Conservation (phyloP, 208 protist species). For the Leishmania arabica region DNA sequence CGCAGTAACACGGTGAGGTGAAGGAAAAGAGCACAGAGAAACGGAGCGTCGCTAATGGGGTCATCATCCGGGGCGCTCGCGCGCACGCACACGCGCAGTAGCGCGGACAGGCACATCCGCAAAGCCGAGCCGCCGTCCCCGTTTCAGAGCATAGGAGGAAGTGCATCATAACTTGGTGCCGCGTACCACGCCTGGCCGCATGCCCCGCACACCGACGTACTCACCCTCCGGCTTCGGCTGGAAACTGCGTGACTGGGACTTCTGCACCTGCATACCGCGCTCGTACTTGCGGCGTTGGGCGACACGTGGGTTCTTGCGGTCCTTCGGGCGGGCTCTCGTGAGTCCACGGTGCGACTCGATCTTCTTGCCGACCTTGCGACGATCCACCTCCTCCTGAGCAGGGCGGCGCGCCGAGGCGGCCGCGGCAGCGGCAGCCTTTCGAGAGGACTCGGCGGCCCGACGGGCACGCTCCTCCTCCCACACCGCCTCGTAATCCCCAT, state of each 20-base stretch:
- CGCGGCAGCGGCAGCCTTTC: slow-evolving; percentile 13
- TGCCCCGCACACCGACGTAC: slow-evolving; percentile 70
- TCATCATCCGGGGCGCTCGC: background rate
- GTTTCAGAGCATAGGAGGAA: background rate
- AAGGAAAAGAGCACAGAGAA: background rate
- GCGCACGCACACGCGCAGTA: background rate
- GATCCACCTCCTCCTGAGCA: slow-evolving; percentile 63
- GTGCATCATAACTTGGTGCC: slow-evolving; percentile 36
- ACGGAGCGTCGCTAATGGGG: background rate
- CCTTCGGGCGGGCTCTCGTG: slow-evolving; percentile 87
- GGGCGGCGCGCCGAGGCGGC: slow-evolving; percentile 17
- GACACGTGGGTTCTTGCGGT: slow-evolving; percentile 89
- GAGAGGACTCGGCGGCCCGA: slow-evolving; percentile 30
- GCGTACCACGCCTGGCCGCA: slow-evolving; percentile 80
- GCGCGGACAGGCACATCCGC: background rate
- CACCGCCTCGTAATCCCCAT: slow-evolving; percentile 71
- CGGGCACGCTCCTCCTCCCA: slow-evolving; percentile 65
- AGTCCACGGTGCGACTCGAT: slow-evolving; percentile 91
- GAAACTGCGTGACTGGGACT: slow-evolving; percentile 73
- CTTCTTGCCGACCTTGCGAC: slow-evolving; percentile 81
- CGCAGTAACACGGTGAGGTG: background rate
- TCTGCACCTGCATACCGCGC: slow-evolving; percentile 82
- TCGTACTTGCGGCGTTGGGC: slow-evolving; percentile 91
- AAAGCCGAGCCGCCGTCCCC: background rate
- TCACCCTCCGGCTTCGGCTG: slow-evolving; percentile 85